These are phyloP conservation scores for Lyophyllum shimeji DNA, from an alignment of 768 basidiomycete species.

Conservation along the genomic window DNA sequence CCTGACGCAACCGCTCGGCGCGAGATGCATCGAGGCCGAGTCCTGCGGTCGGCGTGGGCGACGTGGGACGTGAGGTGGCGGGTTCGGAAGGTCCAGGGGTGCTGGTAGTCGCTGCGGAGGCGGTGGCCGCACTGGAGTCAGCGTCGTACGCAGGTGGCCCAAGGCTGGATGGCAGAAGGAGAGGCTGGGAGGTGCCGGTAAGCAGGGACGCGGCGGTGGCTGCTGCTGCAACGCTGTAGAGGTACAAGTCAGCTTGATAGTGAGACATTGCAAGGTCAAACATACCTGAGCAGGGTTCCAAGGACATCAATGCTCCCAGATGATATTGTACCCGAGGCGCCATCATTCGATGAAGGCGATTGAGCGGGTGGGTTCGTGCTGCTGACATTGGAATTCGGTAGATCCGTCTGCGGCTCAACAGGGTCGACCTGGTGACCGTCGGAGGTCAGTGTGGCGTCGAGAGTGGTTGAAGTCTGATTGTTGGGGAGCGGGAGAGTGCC, in stretches of 20 bases:
- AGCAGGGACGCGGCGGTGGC: conserved; percentile 86
- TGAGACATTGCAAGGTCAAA: conserved; percentile 10
- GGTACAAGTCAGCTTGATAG: not conserved
- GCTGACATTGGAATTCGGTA: not conserved
- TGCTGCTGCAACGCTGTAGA: conserved; percentile 77
- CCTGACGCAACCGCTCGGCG: conserved; percentile 56
- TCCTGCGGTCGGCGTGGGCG: conserved; percentile 46
- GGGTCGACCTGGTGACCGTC: not conserved
- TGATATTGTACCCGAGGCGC: conserved; percentile 42
- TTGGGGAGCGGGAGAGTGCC: conserved; percentile 3
- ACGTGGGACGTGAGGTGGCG: conserved; percentile 10
- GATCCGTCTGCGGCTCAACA: not conserved
- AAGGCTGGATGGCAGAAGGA: conserved; percentile 53
- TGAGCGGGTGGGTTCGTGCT: conserved; percentile 9
- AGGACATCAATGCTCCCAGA: conserved; percentile 80
- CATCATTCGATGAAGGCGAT: conserved; percentile 12
- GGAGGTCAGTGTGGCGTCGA: conserved; percentile 11
- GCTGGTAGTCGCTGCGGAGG: too few relatives aligned
- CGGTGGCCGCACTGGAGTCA: not conserved
- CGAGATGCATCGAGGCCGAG: conserved; percentile 30
- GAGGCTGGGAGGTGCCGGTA: conserved; percentile 67
- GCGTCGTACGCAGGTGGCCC: conserved; percentile 36
- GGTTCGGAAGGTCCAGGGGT: not conserved
- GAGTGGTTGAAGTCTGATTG: conserved; percentile 5
- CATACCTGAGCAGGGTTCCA: conserved; percentile 79